Base-by-base conservation (phyloP, 2,329 filamentous ascomycete genomes). In the Penicillium sp. region DNA sequence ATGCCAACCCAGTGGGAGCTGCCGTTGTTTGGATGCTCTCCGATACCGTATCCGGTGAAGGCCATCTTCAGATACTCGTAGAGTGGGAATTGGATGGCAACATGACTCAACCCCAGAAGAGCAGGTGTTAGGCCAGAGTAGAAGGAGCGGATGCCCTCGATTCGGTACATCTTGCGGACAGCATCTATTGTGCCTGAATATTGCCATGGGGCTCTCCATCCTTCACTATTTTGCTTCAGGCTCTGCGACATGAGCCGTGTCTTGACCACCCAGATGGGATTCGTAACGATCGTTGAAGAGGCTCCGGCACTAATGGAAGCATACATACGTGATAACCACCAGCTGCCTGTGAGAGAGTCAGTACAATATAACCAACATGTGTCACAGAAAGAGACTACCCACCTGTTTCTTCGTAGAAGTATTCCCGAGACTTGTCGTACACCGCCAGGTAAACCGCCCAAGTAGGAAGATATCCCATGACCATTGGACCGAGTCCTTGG, bases 181-280 rank as follows among this genome's bases (percentile, higher is more conserved):
- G 93, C 93, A 72, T 98, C 93, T 46, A 90, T 75, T 1, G 93
- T 97, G 50, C 85, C 89, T 58, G 78, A 82, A 71, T 98, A 98
- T 66, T 96, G 88, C 89, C 91, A 97, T 70, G 75, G 65, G 66
- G 76, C 66, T 72, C 75, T 69, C 66, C 71, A 66, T 70, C 75
- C 66, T 68, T 79, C 66, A 64, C 73, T 76, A 28, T 72, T 78
- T 56, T 80, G 75, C 53, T 74, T 77, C 32, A 76, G 70, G 57
- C 81, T 84, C 74, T 97, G 93, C 32, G 93, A 95, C 93, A 97
- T 97, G 61, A 98, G 81, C 59, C 93, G 81, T 42, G 93, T 98
- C 74, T 98, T 98, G 75, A 98, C 95, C 32, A 98, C 93, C 93
- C 93, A 98, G 53, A 98, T 98, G 0, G 93, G 93, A 70, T 97